Base-by-base conservation (phyloP, 331 rosid genomes). In the Stylosanthes scabra region DNA sequence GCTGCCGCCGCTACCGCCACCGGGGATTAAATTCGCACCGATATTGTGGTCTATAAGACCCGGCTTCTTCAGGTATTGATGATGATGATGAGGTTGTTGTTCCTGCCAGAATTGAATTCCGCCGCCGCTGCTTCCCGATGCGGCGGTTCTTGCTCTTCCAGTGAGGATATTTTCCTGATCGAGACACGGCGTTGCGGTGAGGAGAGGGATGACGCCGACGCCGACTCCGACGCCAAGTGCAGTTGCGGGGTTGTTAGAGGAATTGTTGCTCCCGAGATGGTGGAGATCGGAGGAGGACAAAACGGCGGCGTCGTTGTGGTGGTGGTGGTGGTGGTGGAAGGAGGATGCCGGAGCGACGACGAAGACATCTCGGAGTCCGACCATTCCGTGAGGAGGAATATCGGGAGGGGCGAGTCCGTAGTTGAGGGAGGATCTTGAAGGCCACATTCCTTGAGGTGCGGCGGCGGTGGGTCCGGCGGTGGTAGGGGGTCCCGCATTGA, bases 171-270 rank as follows among this genome's bases (percentile, higher is more conserved):
- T 68, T 0, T 86, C 77, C 1, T 81, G 69, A 1, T 86, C 95
- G 6, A 82, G 79, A 15, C 90, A 82, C 2, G 96, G 91, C 3
- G 91, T 47, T 0, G 91, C 59, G 0, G 93, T 59, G 8, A 90
- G 90, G 3, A 93, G 85, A 10, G 98, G 98, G 25, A 91, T 86
- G 44, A 93, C 93, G 2, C 98, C 97, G 8, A 91, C 97, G 9
- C 97, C 96, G 42, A 93, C 93, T 5, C 98, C 97, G 5, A 91
- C 97, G 8, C 97, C 96, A 11, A 93, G 97, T 6, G 97, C 96
- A 9, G 96, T 86, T 46, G 96, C 91, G 11, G 96, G 90, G 75
- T 89, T 52, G 28, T 15, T 52, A 28, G 7, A 83, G 13, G 85
- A 73, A 8, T 41, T 68, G 34, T 72, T 77, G 34, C 75, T 86